Base-by-base conservation (phyloP, 805 yeast species). In the Ogataea sp. region DNA sequence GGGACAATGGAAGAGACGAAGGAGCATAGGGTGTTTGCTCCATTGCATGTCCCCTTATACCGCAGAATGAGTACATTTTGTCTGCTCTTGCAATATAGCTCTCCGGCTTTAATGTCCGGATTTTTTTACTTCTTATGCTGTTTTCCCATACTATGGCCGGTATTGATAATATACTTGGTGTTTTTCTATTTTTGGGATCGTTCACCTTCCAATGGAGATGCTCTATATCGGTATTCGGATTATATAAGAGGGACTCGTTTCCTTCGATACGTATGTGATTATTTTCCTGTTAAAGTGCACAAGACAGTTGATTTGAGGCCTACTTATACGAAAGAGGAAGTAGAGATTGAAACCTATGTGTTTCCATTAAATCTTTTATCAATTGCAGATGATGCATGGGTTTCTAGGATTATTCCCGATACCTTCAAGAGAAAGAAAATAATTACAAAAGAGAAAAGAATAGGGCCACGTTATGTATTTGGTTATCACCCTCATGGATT, bases 401-500 rank as follows among this genome's bases (percentile, higher is more conserved):
- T 7, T 34, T 21, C 16, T 9, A n/a, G n/a, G n/a, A n/a, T n/a
- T 51, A 2, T 48, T 47, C 1, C 6, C 31, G 1, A 14, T 32
- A 27, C 8, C 23, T 16, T 34, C 3, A 15, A 15, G 9, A 16
- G 4, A 25, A 38, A 31, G 16, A 36, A 21, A 3, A 26, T 20
- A 9, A 35, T 39, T 14, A 39, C 37, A 18, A 58, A 57, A 37
- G 50, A 52, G 32, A 60, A 67, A 1, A 52, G 70, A 36, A 61
- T 76, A 3, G 90, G 87, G 0, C 89, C 86, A 2, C 65, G 82
- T 28, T 90, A 93, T 58, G 75, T 90, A 2, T 90, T 90, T 61
- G 95, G 96, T 0, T 81, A 86, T 53, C 97, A 89, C 59, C 98
- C 98, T 0, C 98, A 93, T 58, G 98, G 98, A 0, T 89, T 90